A percentile compares a stretch with the other conserved stretches of the same genome.
phyloP scores from a whole-genome alignment of 371 early-diverging fungal genomes.

The Dichotomocladium elegans region DNA sequence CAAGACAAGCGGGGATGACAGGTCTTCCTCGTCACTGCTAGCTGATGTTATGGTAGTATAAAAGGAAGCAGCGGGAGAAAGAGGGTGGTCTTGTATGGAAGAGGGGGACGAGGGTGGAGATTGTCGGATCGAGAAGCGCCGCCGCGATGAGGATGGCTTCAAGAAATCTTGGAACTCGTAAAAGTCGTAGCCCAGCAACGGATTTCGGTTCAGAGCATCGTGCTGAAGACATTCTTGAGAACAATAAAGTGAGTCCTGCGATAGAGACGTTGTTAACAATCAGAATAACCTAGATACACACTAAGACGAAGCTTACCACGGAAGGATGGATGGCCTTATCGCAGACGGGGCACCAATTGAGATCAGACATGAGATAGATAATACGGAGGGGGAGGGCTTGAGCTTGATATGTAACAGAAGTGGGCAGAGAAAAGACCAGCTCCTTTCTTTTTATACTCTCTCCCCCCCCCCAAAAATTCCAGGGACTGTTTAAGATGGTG shows the following conservation, averaged over 20 bases:
- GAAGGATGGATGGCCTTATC: conserved; percentile 4
- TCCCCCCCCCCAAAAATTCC: not conserved
- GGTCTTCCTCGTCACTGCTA: too few species aligned
- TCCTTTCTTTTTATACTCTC: not conserved
- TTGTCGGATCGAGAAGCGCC: not conserved
- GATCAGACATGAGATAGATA: too few species aligned
- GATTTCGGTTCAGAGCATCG: conserved; percentile 23
- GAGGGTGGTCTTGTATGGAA: too few species aligned
- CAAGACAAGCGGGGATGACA: not conserved
- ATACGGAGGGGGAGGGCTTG: not conserved
- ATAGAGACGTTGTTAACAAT: too few species aligned
- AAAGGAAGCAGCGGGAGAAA: too few species aligned
- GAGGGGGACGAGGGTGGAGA: not conserved
- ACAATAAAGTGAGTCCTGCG: conserved; percentile 23
- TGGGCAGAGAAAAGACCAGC: not conserved
- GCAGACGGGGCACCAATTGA: conserved; percentile 10
- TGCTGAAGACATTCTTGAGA: conserved; percentile 23
- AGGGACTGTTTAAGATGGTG: too few species aligned
- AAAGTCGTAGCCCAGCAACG: conserved; percentile 28
- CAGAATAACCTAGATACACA: not conserved
- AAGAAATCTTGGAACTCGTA: conserved; percentile 21
- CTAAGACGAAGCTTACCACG: not conserved
- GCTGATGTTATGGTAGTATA: not conserved
- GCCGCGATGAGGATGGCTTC: not conserved
- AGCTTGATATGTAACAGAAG: not conserved